A percentile compares a stretch with the other conserved stretches of the same genome.
Evolutionary conservation across 805 yeast genomes (phyloP).

Genomic region (Brettanomyces anomalus): DNA sequence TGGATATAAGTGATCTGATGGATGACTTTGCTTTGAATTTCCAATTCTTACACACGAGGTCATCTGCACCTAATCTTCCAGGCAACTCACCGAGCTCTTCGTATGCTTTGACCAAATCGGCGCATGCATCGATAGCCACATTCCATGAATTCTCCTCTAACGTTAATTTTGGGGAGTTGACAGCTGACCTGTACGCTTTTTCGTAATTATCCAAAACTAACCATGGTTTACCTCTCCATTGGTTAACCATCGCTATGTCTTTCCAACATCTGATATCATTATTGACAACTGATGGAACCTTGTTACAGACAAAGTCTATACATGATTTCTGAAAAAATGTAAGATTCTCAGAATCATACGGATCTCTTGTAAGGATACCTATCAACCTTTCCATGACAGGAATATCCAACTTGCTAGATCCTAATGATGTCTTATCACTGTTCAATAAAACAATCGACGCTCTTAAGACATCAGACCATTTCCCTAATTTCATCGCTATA

Average conservation of each 20-base stretch:
- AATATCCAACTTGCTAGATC: slow-evolving; percentile 56
- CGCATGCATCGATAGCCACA: slow-evolving; percentile 69
- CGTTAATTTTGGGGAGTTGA: slow-evolving; percentile 56
- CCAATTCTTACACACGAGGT: slow-evolving; percentile 89
- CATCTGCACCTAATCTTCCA: slow-evolving; percentile 72
- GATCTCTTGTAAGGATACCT: slow-evolving; percentile 51
- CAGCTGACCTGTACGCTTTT: slow-evolving; percentile 70
- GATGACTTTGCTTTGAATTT: slow-evolving; percentile 70
- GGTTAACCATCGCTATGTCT: slow-evolving; percentile 71
- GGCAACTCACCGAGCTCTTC: slow-evolving; percentile 79
- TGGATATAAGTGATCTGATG: slow-evolving; percentile 66
- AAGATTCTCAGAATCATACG: slow-evolving; percentile 29
- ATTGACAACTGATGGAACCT: slow-evolving; percentile 63
- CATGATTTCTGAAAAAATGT: slow-evolving; percentile 62
- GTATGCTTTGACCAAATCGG: slow-evolving; percentile 77
- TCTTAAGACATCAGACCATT: slow-evolving; percentile 80
- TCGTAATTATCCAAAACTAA: slow-evolving; percentile 76
- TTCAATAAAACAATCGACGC: slow-evolving; percentile 62
- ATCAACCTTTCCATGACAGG: slow-evolving; percentile 68
- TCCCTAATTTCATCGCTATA: slow-evolving; percentile 73
- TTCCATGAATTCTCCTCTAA: slow-evolving; percentile 59
- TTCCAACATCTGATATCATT: slow-evolving; percentile 68
- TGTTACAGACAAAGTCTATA: slow-evolving; percentile 59
- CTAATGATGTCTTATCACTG: slow-evolving; percentile 40
- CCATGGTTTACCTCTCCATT: slow-evolving; percentile 89